phyloP scores from a whole-genome alignment of 352 stramenopile genomes.

The Phytophthora multivora region DNA sequence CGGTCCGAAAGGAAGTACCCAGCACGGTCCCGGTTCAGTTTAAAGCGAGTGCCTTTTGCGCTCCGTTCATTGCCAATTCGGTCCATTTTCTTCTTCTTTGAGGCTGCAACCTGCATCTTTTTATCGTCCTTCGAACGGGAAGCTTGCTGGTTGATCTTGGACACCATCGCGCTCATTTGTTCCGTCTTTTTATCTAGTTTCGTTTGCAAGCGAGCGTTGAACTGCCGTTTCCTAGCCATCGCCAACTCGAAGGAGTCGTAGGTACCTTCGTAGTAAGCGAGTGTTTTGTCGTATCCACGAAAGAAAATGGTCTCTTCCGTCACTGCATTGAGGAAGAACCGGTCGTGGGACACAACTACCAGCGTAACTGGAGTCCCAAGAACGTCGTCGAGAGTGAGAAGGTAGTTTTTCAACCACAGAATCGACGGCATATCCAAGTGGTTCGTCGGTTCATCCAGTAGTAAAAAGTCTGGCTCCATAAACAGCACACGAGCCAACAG shows the following conservation, averaged over 20 bases:
- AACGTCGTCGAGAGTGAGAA: conserved; percentile 93
- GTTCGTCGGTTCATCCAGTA: conserved; percentile 96
- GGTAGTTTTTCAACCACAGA: conserved; percentile 96
- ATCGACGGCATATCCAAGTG: conserved; percentile 97
- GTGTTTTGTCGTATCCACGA: conserved; percentile 55
- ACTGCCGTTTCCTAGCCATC: conserved; percentile 53
- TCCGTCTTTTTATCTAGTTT: conserved; percentile 65
- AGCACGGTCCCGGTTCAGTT: conserved; percentile 52
- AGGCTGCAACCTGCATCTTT: conserved; percentile 62
- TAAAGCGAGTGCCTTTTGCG: conserved; percentile 64
- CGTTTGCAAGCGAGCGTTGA: conserved; percentile 50
- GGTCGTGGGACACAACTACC: conserved; percentile 92
- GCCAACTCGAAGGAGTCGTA: conserved; percentile 63
- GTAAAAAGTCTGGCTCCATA: conserved; percentile 87
- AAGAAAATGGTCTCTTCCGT: conserved; percentile 62
- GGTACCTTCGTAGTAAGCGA: conserved; percentile 66
- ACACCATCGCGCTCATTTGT: conserved; percentile 57
- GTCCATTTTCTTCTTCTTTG: conserved; percentile 77
- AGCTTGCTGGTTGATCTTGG: conserved; percentile 47
- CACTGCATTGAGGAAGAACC: conserved; percentile 94
- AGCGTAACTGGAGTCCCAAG: conserved; percentile 71
- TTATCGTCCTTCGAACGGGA: conserved; percentile 59
- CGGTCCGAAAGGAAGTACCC: conserved; percentile 47
- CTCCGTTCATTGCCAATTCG: conserved; percentile 55
- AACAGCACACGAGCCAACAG: conserved; percentile 64